phyloP scores from a whole-genome alignment of 2,329 filamentous ascomycete genomes.

The Chrysoporthe austroafricana region DNA sequence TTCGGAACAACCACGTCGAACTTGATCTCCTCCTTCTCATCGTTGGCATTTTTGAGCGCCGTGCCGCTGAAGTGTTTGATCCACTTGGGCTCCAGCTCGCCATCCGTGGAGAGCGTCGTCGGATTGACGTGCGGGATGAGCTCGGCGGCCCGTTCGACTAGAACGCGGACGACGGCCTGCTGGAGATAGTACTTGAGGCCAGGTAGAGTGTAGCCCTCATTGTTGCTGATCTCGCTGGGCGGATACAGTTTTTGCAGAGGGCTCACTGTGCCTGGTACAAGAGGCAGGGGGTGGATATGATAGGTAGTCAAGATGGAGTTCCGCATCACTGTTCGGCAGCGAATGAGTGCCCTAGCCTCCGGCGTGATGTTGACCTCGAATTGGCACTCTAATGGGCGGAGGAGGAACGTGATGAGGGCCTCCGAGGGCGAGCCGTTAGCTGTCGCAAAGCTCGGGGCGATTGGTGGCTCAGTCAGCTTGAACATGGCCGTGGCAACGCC shows the following conservation, averaged over 20 bases:
- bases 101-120: conserved; percentile 11
- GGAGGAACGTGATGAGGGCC: conserved; percentile 48
- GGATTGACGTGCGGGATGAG: conserved; percentile 34
- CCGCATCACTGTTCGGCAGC: conserved; percentile 48
- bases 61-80: conserved; percentile 39
- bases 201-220: conserved; percentile 48
- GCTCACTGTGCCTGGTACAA: conserved; percentile 34
- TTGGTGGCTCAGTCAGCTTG: conserved; percentile 45
- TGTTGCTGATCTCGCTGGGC: conserved; percentile 39
- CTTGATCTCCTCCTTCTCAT: conserved; percentile 16
- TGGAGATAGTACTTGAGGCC: conserved; percentile 53
- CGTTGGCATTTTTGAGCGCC: conserved; percentile 21
- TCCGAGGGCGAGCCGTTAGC: conserved; percentile 44
- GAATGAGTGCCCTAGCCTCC: conserved; percentile 46
- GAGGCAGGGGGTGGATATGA: conserved; percentile 44
- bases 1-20: conserved; percentile 16
- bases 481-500: conserved; percentile 49
- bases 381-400: conserved; percentile 45
- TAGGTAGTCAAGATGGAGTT: conserved; percentile 52
- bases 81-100: conserved; percentile 33
- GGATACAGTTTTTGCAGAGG: conserved; percentile 46
- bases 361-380: conserved; percentile 52
- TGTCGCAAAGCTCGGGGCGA: conserved; percentile 33
- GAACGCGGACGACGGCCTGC: conserved; percentile 46
- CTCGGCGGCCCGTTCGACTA: conserved; percentile 41